These are phyloP conservation scores for Mesostigma viride DNA, from an alignment of 139 green algal genomes.

Conservation along the genomic window DNA sequence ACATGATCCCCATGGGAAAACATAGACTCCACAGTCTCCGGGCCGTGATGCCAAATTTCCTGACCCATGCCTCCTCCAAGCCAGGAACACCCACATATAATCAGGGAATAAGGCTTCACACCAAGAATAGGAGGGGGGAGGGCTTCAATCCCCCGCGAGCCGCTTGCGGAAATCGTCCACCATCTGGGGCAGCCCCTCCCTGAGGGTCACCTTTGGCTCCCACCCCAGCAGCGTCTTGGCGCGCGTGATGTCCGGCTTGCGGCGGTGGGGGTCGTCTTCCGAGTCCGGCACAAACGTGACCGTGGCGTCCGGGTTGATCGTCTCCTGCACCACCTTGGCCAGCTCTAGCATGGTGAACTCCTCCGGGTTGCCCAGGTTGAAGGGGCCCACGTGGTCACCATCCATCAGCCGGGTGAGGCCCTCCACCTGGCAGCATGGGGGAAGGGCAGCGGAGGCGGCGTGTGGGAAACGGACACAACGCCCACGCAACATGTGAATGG, in stretches of 20 bases:
- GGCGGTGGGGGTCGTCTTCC: constrained; percentile 73
- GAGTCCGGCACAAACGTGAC: constrained; percentile 88
- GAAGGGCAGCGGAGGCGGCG: too few species aligned
- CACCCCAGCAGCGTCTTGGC: constrained; percentile 71
- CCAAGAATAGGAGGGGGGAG: too few species aligned
- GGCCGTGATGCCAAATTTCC: too few species aligned
- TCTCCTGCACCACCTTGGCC: constrained; percentile 68
- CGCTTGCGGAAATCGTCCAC: constrained; percentile 86
- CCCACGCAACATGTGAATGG: too few species aligned
- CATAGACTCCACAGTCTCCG: too few species aligned
- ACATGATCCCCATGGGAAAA: too few species aligned
- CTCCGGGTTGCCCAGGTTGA: constrained; percentile 96
- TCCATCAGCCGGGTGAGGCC: constrained; percentile 49
- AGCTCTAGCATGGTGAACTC: constrained; percentile 99
- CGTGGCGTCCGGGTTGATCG: constrained; percentile 65
- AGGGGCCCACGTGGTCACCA: constrained; percentile 75
- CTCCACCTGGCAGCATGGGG: constrained; percentile 28
- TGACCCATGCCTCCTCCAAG: too few species aligned
- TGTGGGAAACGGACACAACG: too few species aligned
- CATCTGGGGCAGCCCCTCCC: constrained; percentile 80
- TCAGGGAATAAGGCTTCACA: too few species aligned
- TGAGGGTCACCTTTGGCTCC: constrained; percentile 81
- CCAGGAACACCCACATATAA: too few species aligned
- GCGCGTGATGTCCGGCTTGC: constrained; percentile 51
- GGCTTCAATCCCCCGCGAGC: too few species aligned